phyloP scores from a whole-genome alignment of 208 protist genomes.

The Angomonas desouzai region DNA sequence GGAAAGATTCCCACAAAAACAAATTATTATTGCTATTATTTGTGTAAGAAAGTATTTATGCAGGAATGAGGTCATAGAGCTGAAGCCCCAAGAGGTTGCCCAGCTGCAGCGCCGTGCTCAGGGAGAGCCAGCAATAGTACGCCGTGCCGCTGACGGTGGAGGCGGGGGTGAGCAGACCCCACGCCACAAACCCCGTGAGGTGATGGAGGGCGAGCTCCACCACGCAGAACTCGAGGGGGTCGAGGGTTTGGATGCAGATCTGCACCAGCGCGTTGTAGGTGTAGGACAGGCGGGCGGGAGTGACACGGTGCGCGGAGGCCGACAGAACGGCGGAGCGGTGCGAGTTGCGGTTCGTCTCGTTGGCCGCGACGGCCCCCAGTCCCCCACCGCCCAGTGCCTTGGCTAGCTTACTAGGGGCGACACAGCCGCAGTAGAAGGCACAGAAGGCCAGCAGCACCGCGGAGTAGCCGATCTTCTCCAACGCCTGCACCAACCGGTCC shows the following conservation, averaged over 20 bases:
- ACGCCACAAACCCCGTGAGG: constrained; percentile 60
- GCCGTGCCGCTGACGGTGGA: constrained; percentile 23
- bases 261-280: constrained; percentile 64
- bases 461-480: constrained; percentile 55
- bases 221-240: constrained; percentile 68
- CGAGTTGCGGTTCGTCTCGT: constrained; percentile 43
- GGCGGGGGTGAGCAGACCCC: constrained; percentile 63
- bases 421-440: constrained; percentile 76
- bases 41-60: constrained; percentile 11
- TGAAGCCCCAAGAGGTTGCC: constrained; percentile 51
- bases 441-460: constrained; percentile 75
- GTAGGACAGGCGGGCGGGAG: constrained; percentile 36
- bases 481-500: constrained; percentile 47
- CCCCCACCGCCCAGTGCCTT: constrained; percentile 40
- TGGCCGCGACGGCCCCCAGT: background rate
- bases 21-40: too few relatives aligned
- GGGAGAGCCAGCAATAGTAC: constrained; percentile 79
- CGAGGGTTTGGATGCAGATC: constrained; percentile 59
- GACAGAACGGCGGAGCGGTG: constrained; percentile 71
- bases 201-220: constrained; percentile 53
- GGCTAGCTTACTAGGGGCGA: constrained; percentile 57
- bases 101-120: constrained; percentile 65
- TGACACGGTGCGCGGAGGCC: constrained; percentile 50
- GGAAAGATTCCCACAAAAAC: too few relatives aligned
- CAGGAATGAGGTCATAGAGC: constrained; percentile 76